phyloP scores from a whole-genome alignment of 768 basidiomycete genomes.

The Pleurotus salmoneostramineus region DNA sequence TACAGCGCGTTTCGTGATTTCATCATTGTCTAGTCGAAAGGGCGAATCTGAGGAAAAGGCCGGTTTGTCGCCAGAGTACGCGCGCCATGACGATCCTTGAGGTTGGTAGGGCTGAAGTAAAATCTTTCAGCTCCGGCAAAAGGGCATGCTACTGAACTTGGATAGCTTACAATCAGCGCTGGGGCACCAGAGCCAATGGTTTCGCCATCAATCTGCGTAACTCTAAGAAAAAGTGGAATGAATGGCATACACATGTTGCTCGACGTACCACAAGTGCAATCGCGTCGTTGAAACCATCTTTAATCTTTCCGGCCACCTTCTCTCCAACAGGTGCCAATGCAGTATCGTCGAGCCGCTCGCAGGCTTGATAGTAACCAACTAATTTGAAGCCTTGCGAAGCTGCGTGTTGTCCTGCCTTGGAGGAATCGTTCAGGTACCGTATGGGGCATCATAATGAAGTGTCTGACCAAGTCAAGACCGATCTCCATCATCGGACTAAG shows the following conservation, averaged over 20 bases:
- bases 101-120: conserved; percentile 47
- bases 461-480: conserved; percentile 68
- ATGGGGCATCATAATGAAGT: neutral
- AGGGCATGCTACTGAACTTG: neutral
- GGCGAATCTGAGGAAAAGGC: conserved; percentile 43
- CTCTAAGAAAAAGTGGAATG: conserved; percentile 18
- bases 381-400: conserved; percentile 46
- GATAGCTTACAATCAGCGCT: conserved; percentile 57
- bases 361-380: conserved; percentile 78
- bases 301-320: conserved; percentile 53
- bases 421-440: conserved; percentile 1
- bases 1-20: conserved; percentile 43
- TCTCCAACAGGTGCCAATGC: conserved; percentile 65
- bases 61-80: conserved; percentile 27
- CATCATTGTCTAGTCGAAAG: conserved; percentile 43
- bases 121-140: too few species aligned
- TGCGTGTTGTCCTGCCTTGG: conserved; percentile 59
- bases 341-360: conserved; percentile 56
- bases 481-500: conserved; percentile 86
- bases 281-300: conserved; percentile 49
- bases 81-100: conserved; percentile 44
- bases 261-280: conserved; percentile 77
- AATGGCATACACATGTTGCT: too few species aligned
- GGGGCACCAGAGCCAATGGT: conserved; percentile 46
- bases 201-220: conserved; percentile 54